These are phyloP conservation scores for Annulohypoxylon truncatum DNA, from an alignment of 2,329 filamentous ascomycete genomes.

Conservation along the genomic window DNA sequence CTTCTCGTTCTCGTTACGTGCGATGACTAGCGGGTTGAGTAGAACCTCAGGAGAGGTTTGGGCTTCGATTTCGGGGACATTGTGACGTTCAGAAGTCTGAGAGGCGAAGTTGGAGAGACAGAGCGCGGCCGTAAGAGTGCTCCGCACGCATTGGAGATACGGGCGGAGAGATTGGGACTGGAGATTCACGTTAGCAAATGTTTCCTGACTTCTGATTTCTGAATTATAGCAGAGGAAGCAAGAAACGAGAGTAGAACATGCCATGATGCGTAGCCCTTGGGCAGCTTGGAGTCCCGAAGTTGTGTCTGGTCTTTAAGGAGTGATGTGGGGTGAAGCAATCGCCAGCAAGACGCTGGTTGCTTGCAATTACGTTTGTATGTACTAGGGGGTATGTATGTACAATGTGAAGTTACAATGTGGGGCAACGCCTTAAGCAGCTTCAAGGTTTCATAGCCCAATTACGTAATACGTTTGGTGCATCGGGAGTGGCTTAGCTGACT, in stretches of 20 bases:
- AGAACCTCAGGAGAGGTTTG: constrained; percentile 92
- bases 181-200: constrained; percentile 41
- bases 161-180: constrained; percentile 96
- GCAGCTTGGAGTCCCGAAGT: constrained; percentile 12
- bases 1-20: constrained; percentile 96
- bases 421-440: constrained; percentile 15
- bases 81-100: constrained; percentile 95
- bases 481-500: neutral
- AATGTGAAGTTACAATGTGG: constrained; percentile 33
- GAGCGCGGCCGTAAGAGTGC: constrained; percentile 91
- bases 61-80: constrained; percentile 97
- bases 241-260: constrained; percentile 22
- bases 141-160: constrained; percentile 95
- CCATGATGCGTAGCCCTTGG: constrained; percentile 36
- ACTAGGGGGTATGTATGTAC: neutral
- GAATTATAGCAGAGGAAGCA: neutral
- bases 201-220: neutral
- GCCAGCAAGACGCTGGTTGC: constrained; percentile 35
- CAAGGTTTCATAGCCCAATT: neutral
- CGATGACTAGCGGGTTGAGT: constrained; percentile 88
- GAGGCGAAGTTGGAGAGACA: constrained; percentile 97
- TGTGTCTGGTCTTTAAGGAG: constrained; percentile 19
- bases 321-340: constrained; percentile 38
- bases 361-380: constrained; percentile 18
- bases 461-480: neutral